Percentiles rank a stretch among this genome's conserved stretches.
Evolutionary conservation across 1,284 basidiomycete genomes (phyloP).

Genomic region (Vanrija sp.): DNA sequence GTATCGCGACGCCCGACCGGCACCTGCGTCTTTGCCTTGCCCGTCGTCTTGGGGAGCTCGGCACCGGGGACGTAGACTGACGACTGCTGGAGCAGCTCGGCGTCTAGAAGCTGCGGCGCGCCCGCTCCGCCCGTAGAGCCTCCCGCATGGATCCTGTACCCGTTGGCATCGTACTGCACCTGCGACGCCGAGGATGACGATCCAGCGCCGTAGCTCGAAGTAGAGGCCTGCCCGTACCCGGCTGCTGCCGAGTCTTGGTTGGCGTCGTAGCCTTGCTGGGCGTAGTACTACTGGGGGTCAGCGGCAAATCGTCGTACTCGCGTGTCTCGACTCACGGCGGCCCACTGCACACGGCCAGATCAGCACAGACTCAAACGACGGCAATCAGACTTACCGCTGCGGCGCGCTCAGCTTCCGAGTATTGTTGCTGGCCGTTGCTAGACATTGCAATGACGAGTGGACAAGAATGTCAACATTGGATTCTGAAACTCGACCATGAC

Average conservation of each 20-base stretch:
- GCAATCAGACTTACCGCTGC: slow-evolving; percentile 31
- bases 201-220: slow-evolving; percentile 5
- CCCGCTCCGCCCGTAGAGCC: neutral
- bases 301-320: neutral
- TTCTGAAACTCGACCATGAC: neutral
- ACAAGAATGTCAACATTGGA: neutral
- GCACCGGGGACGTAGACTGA: slow-evolving; percentile 25
- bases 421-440: slow-evolving; percentile 1
- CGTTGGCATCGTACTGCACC: slow-evolving; percentile 15
- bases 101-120: slow-evolving; percentile 19
- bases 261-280: slow-evolving; percentile 45
- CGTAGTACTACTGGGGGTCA: slow-evolving; percentile 41
- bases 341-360: slow-evolving; percentile 26
- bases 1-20: slow-evolving; percentile 75
- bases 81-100: slow-evolving; percentile 31
- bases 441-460: neutral
- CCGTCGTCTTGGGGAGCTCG: neutral
- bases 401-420: slow-evolving; percentile 33
- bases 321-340: slow-evolving; percentile 28
- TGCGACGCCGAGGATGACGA: neutral
- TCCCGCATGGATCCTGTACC: slow-evolving; percentile 14
- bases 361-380: neutral
- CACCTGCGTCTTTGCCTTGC: slow-evolving; percentile 10
- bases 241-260: neutral
- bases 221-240: neutral